These are phyloP conservation scores for Castanea crenata DNA, from an alignment of 306 rosid genomes.

Conservation along the genomic window DNA sequence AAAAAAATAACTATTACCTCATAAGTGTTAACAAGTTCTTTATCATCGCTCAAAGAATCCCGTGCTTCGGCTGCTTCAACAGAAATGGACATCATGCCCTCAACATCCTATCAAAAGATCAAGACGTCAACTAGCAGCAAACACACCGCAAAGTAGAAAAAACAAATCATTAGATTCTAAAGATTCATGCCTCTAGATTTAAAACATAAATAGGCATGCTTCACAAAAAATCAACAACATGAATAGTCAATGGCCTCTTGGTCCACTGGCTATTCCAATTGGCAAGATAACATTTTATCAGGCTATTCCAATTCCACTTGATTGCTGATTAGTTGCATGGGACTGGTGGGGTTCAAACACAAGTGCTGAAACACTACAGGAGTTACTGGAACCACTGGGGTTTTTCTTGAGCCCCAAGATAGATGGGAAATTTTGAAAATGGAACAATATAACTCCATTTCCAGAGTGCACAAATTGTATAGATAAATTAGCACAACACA, in stretches of 20 bases:
- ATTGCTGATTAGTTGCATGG: slow-evolving; percentile 11
- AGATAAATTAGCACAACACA: not conserved
- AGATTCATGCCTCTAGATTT: not conserved
- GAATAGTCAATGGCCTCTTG: not conserved
- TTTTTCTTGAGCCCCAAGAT: not conserved
- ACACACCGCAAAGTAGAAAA: slow-evolving; percentile 9
- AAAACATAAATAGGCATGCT: not conserved
- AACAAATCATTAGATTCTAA: not conserved
- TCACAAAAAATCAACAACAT: not conserved
- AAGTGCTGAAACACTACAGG: too few species aligned
- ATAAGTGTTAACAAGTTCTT: slow-evolving; percentile 78
- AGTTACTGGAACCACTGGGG: too few species aligned
- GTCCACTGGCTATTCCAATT: not conserved
- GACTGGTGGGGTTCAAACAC: too few species aligned
- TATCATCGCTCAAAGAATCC: slow-evolving; percentile 87
- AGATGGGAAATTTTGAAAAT: slow-evolving; percentile 5
- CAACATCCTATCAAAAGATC: slow-evolving; percentile 75
- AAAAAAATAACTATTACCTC: slow-evolving; percentile 46
- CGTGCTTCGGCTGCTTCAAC: slow-evolving; percentile 93
- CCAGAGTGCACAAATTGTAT: not conserved
- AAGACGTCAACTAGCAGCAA: slow-evolving; percentile 37
- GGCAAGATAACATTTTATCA: not conserved
- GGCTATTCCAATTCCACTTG: not conserved
- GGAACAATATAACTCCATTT: slow-evolving; percentile 5
- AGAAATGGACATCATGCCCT: slow-evolving; percentile 99